Evolutionary conservation across 2,329 filamentous ascomycete species (phyloP).

Genomic region (Aureobasidium uvarum): DNA sequence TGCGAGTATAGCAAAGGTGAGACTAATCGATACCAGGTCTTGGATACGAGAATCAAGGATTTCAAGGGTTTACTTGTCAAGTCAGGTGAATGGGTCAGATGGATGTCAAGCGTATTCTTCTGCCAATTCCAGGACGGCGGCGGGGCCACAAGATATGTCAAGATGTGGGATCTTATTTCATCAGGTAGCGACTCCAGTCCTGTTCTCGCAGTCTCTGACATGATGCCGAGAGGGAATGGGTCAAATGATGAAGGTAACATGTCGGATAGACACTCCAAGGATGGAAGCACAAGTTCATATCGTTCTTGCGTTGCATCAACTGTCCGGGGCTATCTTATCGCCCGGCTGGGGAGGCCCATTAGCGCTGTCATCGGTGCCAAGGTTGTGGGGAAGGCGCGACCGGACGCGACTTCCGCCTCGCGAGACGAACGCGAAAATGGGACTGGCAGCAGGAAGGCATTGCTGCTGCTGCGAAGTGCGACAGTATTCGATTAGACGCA

Average conservation of each 20-base stretch:
- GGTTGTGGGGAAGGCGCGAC: constrained; percentile 13
- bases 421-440: constrained; percentile 9
- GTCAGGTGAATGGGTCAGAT: constrained; percentile 42
- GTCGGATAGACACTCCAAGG: too few species aligned
- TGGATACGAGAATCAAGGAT: constrained; percentile 54
- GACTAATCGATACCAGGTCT: constrained; percentile 52
- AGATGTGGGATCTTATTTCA: constrained; percentile 60
- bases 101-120: constrained; percentile 50
- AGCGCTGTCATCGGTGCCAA: background rate
- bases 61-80: constrained; percentile 50
- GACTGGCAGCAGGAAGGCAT: constrained; percentile 9
- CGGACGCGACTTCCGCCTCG: constrained; percentile 7
- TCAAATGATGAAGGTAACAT: background rate
- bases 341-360: background rate
- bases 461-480: background rate
- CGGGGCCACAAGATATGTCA: constrained; percentile 53
- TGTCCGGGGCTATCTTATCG: background rate
- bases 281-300: background rate
- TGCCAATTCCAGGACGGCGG: constrained; percentile 53
- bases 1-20: constrained; percentile 58
- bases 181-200: constrained; percentile 51
- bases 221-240: background rate
- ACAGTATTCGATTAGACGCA: background rate
- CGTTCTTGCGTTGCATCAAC: background rate
- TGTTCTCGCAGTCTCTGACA: background rate